A percentile compares a stretch with the other conserved stretches of the same genome.
Evolutionary conservation across 768 basidiomycete species (phyloP).

Genomic region (Collybia sp.): DNA sequence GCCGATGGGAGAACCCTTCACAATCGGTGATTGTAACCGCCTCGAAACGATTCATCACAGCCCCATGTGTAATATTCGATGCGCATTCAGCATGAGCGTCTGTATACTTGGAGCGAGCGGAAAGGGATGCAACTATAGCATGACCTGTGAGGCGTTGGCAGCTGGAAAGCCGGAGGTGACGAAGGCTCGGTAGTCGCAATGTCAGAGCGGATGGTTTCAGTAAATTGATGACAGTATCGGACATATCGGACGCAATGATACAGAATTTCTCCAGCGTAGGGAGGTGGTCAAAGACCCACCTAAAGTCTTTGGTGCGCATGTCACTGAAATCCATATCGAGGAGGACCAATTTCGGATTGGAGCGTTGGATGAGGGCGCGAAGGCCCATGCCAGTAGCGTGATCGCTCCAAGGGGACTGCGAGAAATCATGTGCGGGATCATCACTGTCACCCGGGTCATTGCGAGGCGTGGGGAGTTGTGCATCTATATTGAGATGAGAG

Average conservation of each 20-base stretch:
- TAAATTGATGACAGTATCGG: constrained; percentile 60
- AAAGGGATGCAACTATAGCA: constrained; percentile 48
- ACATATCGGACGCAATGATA: constrained; percentile 81
- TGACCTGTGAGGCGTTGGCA: constrained; percentile 63
- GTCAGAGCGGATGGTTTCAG: constrained; percentile 37
- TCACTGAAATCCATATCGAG: constrained; percentile 81
- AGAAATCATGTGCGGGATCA: constrained; percentile 70
- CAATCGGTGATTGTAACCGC: no score
- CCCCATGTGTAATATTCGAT: no score
- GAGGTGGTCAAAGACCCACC: constrained; percentile 58
- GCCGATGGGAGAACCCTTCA: no score
- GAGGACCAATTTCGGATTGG: constrained; percentile 55
- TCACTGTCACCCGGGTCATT: constrained; percentile 66
- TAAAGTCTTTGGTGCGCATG: constrained; percentile 81
- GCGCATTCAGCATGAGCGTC: constrained; percentile 10
- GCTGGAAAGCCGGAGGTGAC: constrained; percentile 47
- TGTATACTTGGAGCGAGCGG: constrained; percentile 39
- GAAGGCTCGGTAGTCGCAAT: constrained; percentile 53
- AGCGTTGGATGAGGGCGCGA: constrained; percentile 56
- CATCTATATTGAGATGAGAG: constrained; percentile 64
- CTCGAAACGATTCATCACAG: no score
- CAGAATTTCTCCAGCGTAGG: constrained; percentile 54
- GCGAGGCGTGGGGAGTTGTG: constrained; percentile 29
- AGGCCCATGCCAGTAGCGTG: constrained; percentile 79
- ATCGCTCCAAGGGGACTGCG: constrained; percentile 74